phyloP scores from a whole-genome alignment of 1,139 yeast genomes.

The Suhomyces panamericanus region DNA sequence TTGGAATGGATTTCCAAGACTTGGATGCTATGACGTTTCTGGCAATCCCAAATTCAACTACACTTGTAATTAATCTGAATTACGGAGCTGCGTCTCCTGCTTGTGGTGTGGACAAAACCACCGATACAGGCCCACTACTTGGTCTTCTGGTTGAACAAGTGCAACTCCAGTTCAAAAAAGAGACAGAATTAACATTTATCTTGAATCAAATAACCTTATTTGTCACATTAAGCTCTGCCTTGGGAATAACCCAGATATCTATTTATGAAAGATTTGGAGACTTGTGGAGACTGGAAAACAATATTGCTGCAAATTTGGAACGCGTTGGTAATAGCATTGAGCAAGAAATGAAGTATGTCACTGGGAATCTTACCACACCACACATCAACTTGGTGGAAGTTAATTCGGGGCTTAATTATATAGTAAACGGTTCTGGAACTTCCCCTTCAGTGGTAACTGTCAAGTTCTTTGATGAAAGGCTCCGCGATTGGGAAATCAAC shows the following conservation, averaged over 20 bases:
- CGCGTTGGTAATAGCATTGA: neutral
- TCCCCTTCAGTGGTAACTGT: neutral
- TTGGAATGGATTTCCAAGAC: slow-evolving; percentile 1
- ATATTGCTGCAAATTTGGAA: neutral
- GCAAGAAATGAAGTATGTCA: neutral
- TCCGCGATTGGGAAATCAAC: neutral
- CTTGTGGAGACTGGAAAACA: neutral
- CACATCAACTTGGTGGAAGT: neutral
- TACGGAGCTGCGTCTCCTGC: neutral
- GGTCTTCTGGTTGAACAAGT: neutral
- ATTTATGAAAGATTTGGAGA: neutral
- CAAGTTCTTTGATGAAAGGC: neutral
- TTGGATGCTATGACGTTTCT: neutral
- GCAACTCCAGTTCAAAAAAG: neutral
- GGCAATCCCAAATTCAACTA: slow-evolving; percentile 3
- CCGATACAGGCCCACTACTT: neutral
- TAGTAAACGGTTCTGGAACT: neutral
- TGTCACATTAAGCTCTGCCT: neutral
- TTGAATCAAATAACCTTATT: neutral
- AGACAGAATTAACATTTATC: neutral
- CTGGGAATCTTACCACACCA: neutral
- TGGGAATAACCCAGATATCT: neutral
- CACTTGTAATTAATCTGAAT: slow-evolving; percentile 4
- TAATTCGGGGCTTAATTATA: neutral
- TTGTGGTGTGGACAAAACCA: neutral